Evolutionary conservation across 2,329 filamentous ascomycete genomes (phyloP), one percentile per base, ranked within the genome.

Genomic region (Emydomyces testavorans): DNA sequence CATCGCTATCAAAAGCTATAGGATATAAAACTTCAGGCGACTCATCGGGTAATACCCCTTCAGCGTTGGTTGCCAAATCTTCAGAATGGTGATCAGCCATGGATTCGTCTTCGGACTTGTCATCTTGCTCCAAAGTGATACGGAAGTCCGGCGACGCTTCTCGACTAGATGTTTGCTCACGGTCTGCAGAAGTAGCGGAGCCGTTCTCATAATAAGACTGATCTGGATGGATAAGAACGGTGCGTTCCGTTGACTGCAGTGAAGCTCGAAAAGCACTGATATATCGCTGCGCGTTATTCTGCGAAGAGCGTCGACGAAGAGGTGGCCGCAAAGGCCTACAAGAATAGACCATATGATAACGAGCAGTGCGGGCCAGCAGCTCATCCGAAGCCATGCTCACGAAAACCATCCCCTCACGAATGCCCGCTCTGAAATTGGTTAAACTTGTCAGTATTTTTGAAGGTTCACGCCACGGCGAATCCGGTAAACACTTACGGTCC

Each of bases 381-480:
- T 92, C 82, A 55, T 93, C 80, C 31, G 81, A 77, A 34, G 80
- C 77, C 89, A 95, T 94, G 38, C 85, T 78, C 23, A 96, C 76
- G 60, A 95, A 95, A 1, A 96, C 78, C 75, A 95, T 82, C 37
- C 92, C 90, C 73, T 94, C 85, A 65, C 90, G 82, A 46, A 94
- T 82, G 46, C 85, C 90, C 15, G 20, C 46, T 16, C 50, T 61
- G 49, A 39, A 47, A 35, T 46, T 23, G 15, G 15, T 11, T 6
- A 36, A 34, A 20, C 11, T 1, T 13, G 34, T 47, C 24, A 38
- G 38, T 18, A 10, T 8, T 15, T 11, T 6, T 24, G 11, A 2
- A n/a, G 16, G 7, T n/a, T 34, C 6, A 28, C 10, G 10, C 28
- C 16, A 43, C 11, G 15, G 32, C n/a, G 43, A 34, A 36, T 3